Evolutionary conservation across 257 asterid genomes (phyloP), one percentile per base, ranked within the genome.

Genomic region (Salvia splendens): DNA sequence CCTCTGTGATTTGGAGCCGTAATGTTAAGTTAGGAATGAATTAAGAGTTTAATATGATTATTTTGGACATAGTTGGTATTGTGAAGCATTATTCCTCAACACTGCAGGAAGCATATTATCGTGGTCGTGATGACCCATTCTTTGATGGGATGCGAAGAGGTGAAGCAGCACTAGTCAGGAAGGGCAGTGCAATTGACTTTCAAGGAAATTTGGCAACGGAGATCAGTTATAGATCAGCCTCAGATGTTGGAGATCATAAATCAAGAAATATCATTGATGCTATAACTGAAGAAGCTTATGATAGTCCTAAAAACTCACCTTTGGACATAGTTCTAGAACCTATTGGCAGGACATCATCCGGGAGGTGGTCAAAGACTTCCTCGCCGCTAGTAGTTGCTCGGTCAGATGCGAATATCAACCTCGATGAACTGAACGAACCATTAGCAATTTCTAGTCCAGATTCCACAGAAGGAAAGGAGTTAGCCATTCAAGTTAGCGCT

Each of bases 61-160:
- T 41, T 56, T 54, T 49, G 32, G 57, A 50, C 38, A 40, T 30
- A 12, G 43, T 50, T 73, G 58, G 65, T 50, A 56, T 43, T 35
- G 49, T 36, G 20, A 12, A 70, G 2, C 20, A 24, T 64, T 52
- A 20, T 58, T 12, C 32, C 30, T 64, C 52, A 51, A 6, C 4
- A 61, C 73, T 51, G 68, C 76, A 82, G 94, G 87, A 77, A 63
- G 62, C 64, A 54, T 89, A 78, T 65, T 65, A 52, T 49, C 87
- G 96, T 68, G 83, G 84, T 67, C 89, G 95, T 28, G 92, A 89
- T 64, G 73, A 80, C 69, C 88, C 88, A 16, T 81, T 76, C 78
- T 84, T 89, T 58, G 73, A 80, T 56, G 95, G 96, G 35, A 86
- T 89, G 87, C 78, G 92, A 74, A 86, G 82, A 78, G 87, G 86